A percentile compares a stretch with the other conserved stretches of the same genome.
Evolutionary conservation across 495 filamentous ascomycete species (phyloP).

Genomic region (Immersiella caudata): DNA sequence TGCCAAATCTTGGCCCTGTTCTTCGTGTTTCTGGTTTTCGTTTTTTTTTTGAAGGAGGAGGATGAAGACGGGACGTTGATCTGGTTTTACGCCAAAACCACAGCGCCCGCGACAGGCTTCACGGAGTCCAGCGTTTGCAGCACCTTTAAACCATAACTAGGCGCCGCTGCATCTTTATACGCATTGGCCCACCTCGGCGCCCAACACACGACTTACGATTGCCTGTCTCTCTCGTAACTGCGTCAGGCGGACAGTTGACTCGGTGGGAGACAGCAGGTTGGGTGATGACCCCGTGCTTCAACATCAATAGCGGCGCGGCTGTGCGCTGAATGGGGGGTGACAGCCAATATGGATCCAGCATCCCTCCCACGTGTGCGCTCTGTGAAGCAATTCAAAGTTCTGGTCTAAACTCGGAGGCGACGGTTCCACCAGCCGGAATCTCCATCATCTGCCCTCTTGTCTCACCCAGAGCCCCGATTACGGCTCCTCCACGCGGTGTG

Average conservation of each 20-base stretch:
- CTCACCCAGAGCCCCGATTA: conserved; percentile 7
- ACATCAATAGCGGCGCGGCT: neutral
- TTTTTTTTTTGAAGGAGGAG: neutral
- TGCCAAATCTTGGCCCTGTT: conserved; percentile 6
- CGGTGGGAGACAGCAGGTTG: neutral
- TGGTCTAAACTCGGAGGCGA: neutral
- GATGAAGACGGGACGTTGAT: neutral
- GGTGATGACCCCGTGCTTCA: neutral
- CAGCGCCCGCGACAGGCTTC: neutral
- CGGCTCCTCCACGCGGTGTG: conserved; percentile 1
- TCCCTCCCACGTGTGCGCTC: conserved; percentile 36
- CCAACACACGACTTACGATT: neutral
- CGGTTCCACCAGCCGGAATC: neutral
- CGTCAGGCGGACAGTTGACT: neutral
- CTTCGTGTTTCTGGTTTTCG: neutral
- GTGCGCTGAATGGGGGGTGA: conserved; percentile 10
- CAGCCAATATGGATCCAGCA: conserved; percentile 36
- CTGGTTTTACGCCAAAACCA: neutral
- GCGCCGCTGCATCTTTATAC: conserved; percentile 1
- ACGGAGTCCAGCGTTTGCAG: neutral
- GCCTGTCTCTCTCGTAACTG: neutral
- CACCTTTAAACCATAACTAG: neutral
- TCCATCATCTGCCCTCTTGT: neutral
- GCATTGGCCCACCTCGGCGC: neutral
- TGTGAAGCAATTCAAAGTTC: conserved; percentile 7